Percentiles rank a stretch among this genome's conserved stretches.
Conservation (phyloP, 768 basidiomycete genomes). For the Podaxis mareebaensis region DNA sequence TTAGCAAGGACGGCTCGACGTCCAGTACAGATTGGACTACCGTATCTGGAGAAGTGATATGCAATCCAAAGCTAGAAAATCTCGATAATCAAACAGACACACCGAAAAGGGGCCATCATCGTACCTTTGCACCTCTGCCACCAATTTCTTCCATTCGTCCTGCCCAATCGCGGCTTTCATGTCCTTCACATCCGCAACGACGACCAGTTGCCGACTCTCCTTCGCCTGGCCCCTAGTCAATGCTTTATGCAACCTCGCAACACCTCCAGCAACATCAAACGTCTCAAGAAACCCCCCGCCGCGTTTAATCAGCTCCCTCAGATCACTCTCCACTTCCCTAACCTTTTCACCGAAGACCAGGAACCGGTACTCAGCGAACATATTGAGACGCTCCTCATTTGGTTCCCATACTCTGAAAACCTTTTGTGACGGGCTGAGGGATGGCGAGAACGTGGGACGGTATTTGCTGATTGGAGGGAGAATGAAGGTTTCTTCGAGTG, state of each 20-base stretch:
- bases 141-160: conserved; percentile 55
- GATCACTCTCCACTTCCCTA: conserved; percentile 46
- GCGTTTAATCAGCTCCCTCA: conserved; percentile 53
- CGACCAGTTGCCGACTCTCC: conserved; percentile 46
- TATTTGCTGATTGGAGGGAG: conserved; percentile 57
- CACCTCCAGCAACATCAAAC: conserved; percentile 53
- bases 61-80: conserved; percentile 36
- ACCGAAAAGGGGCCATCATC: conserved; percentile 15
- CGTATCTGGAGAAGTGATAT: conserved; percentile 45
- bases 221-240: conserved; percentile 55
- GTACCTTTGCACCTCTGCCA: conserved; percentile 52
- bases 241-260: conserved; percentile 50
- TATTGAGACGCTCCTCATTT: conserved; percentile 57
- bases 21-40: conserved; percentile 53
- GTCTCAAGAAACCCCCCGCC: conserved; percentile 65
- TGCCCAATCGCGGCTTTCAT: conserved; percentile 53
- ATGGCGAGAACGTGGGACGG: conserved; percentile 56
- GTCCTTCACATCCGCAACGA: conserved; percentile 50
- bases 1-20: conserved; percentile 32
- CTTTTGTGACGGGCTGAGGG: conserved; percentile 49
- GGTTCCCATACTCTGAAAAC: conserved; percentile 64
- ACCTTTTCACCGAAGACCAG: conserved; percentile 60
- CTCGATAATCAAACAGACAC: neutral
- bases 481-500: conserved; percentile 51
- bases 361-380: conserved; percentile 58